phyloP scores from a whole-genome alignment of 192 early-diverging fungal species.

The Umbelopsis ramanniana region DNA sequence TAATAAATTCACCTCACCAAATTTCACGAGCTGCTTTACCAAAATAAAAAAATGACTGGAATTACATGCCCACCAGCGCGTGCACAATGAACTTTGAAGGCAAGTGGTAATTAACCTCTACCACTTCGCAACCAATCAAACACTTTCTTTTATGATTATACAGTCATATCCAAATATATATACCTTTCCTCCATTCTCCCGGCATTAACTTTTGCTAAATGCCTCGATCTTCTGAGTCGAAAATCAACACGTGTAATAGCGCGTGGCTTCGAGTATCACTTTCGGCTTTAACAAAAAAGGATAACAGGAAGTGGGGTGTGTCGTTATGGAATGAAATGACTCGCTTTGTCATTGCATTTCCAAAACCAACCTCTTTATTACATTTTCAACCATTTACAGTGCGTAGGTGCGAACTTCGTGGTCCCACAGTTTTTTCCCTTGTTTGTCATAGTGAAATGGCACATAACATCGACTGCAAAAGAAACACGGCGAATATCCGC shows the following conservation, averaged over 20 bases:
- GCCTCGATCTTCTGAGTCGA: not conserved
- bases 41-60: not conserved
- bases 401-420: slow-evolving; percentile 13
- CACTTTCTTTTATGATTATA: not conserved
- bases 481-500: slow-evolving; percentile 69
- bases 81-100: slow-evolving; percentile 19
- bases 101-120: slow-evolving; percentile 14
- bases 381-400: not conserved
- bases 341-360: not conserved
- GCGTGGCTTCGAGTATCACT: slow-evolving; percentile 13
- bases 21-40: slow-evolving; percentile 19
- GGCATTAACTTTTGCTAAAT: not conserved
- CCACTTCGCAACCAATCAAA: not conserved
- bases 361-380: too few relatives aligned
- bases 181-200: slow-evolving; percentile 1
- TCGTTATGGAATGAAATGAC: not conserved
- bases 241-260: slow-evolving; percentile 10
- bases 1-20: slow-evolving; percentile 3
- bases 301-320: slow-evolving; percentile 2
- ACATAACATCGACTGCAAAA: slow-evolving; percentile 76
- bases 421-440: slow-evolving; percentile 40
- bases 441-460: slow-evolving; percentile 67
- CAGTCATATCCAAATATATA: not conserved
- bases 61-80: not conserved
- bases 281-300: slow-evolving; percentile 17